These are phyloP conservation scores for Phylloporus sp. DNA, from an alignment of 1,284 basidiomycete species.

Conservation along the genomic window DNA sequence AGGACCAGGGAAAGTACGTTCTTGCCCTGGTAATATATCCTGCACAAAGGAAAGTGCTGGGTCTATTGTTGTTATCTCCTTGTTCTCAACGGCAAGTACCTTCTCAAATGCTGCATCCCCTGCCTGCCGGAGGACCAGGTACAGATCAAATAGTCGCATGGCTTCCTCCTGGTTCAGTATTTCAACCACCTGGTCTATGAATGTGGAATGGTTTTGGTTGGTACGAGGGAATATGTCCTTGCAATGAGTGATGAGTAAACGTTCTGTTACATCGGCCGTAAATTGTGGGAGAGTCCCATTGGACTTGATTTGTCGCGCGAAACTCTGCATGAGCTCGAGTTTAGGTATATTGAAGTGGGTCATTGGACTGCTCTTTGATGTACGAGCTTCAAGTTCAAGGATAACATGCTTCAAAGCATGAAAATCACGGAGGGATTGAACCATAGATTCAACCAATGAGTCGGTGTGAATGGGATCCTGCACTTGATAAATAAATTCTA, in stretches of 20 bases:
- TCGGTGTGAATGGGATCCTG: constrained; percentile 9
- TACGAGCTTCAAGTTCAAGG: not conserved
- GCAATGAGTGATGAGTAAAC: constrained; percentile 9
- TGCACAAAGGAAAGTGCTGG: not conserved
- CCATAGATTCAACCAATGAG: constrained; percentile 3
- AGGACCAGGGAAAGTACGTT: not conserved
- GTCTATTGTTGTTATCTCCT: not conserved
- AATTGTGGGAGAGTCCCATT: constrained; percentile 7
- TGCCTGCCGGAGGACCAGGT: not conserved
- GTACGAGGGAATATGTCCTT: not conserved
- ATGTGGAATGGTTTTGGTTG: not conserved
- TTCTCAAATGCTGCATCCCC: not conserved
- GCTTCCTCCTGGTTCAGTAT: not conserved
- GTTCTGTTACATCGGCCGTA: constrained; percentile 4
- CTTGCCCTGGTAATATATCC: not conserved
- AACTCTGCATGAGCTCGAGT: constrained; percentile 13
- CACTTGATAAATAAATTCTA: constrained; percentile 15
- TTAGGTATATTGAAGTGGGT: constrained; percentile 17
- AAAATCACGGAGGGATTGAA: not conserved
- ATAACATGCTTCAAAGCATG: not conserved
- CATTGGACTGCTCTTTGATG: not conserved
- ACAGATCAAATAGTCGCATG: not conserved
- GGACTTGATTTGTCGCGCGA: not conserved
- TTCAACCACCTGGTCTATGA: not conserved
- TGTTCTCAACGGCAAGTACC: not conserved